Evolutionary conservation across 2,329 filamentous ascomycete genomes (phyloP), one percentile per base, ranked within the genome.

Genomic region (Trichoderma atroviride): DNA sequence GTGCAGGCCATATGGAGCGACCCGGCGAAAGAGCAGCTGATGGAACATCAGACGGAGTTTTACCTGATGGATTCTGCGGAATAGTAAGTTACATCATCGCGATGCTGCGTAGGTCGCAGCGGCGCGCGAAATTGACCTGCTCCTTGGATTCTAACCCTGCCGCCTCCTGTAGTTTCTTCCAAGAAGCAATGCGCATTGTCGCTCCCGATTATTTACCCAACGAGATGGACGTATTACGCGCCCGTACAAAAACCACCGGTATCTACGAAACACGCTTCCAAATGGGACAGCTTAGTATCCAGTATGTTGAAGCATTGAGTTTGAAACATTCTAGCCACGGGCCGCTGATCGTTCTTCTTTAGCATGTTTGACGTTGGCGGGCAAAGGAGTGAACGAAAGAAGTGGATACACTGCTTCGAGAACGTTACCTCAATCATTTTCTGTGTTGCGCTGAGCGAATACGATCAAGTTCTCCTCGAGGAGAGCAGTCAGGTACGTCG

Each of bases 401-500:
- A 99, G 84, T 99, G 96, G 96, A 99, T 99, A 78, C 96, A 99
- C 83, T 99, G 96, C 83, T 99, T 99, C 80, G 96, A 99, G 81
- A 98, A 98, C 76, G 96, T 99, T 76, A 99, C 96, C 55, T 98
- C 96, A 4, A 99, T 99, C 80, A 99, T 99, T 74, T 99, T 99
- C 82, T 99, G 96, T 78, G 96, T 99, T 71, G 96, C 96, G 19
- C 83, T 99, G 75, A 98, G 94, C 83, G 96, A 99, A 82, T 99
- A 99, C 79, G 96, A 99, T 78, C 96, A 99, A 82, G 95, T 97
- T 5, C 84, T 99, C 66, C 85, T 99, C 52, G 96, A 99, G 82
- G 96, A 98, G 82, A 97, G 93, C 81, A 97, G 95, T 78, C 96
- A 98, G 86, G 94, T 96, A 87, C 74, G 87, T 16, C 40, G 16